Evolutionary conservation across 768 basidiomycete genomes (phyloP), one percentile per base, ranked within the genome.

Genomic region (Boletus tomentosulus): DNA sequence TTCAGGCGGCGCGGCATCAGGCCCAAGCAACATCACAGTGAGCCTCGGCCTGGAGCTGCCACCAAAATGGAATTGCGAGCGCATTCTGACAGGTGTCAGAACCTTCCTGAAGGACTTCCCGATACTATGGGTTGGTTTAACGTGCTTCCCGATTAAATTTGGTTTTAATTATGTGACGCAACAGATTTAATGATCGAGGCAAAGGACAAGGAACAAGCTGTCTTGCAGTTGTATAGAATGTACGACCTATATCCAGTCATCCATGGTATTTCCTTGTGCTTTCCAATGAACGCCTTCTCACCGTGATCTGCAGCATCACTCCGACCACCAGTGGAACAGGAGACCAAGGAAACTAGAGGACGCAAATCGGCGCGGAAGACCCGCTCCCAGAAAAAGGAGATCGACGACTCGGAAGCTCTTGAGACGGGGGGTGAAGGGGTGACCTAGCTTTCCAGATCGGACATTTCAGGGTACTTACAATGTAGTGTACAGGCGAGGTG

Each of bases 181-280:
- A 62, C 77, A 64, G 92, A 95, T 72, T 64, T 95, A 59, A 93
- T 95, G 92, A 92, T 94, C 54, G 92, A 95, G 76, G 91, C 91
- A 3, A 92, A 93, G 67, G 90, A 89, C 69, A 90, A 94, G 72
- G 94, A 96, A 67, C 94, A 95, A 66, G 94, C 93, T 2, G 93
- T 97, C 6, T 78, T 97, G 53, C 84, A 95, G 57, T 64, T 96
- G 43, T 85, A 91, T 65, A 69, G 92, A 54, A 84, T 89, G 30
- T 96, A 97, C 61, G 76, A 74, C 44, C 67, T 95, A 4, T 72
- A 84, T 41, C 79, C 83, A 15, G 86, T 91, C 24, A 80, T 77
- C 9, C 71, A 84, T 57, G 83, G 80, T 81, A 52, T 48, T 73
- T 67, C 58, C 39, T 41, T 45, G 44, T 12, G 30, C 16, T 35